Evolutionary conservation across 768 basidiomycete genomes (phyloP), one percentile per base, ranked within the genome.

Genomic region (Serpula lacrymans): DNA sequence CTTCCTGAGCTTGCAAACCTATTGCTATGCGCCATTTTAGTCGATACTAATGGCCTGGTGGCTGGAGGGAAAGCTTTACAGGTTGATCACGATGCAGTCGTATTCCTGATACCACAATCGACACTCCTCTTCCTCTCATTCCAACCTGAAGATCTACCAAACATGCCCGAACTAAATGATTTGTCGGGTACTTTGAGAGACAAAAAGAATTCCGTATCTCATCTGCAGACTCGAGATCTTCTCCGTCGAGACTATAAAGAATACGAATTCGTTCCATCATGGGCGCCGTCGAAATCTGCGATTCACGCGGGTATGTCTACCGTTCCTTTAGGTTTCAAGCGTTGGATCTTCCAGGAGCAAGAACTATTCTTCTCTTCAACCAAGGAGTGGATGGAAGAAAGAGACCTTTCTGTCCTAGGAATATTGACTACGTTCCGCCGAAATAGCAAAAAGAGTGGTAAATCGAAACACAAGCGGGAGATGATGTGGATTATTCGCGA

Each of bases 181-280:
- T 70, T 90, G 11, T 67, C 25, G 57, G 60, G 3, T 71, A 91
- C 17, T 43, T 65, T 36, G 50, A 53, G 2, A 20, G 32, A 45
- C 2, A 78, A 77, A 63, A 99, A 98, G 58, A 51, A 52, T 3
- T 76, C 83, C 43, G 68, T 98, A 7, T 75, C 77, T 2, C 74
- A 80, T 46, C 71, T 97, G 13, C 67, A 65, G 6, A 78, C 80
- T 0, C 71, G 76, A 41, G 92, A 97, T 54, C 77, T 97, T 14
- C 74, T 99, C 4, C 74, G 91, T 10, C 70, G 96, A n/a, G 96
- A 99, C 64, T 99, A 93, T 71, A 98, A 99, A 59, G 82, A 95
- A 49, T 95, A 92, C 54, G 57, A 61, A 1, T 61, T 78, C 43
- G 60, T 67, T 0, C 72, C 82, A 2, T 55, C 68, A 1, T 74